Conservation (phyloP, 192 early-diverging fungal genomes). For the Coemansia sp. region DNA sequence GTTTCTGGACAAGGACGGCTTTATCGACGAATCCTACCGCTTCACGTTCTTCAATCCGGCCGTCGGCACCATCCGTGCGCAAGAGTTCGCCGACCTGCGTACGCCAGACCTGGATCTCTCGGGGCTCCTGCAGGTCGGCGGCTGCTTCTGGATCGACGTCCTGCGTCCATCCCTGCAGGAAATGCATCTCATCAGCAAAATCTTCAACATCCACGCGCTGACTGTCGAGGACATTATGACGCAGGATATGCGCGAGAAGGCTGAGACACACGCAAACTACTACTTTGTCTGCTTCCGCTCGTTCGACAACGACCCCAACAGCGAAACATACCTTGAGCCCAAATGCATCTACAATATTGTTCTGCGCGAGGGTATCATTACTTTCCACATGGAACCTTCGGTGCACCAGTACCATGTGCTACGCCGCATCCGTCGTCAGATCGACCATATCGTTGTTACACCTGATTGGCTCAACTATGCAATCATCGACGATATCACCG, state of each 20-base stretch:
- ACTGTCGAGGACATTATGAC: conserved; percentile 90
- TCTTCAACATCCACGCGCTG: conserved; percentile 76
- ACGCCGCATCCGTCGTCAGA: conserved; percentile 78
- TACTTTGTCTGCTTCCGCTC: conserved; percentile 88
- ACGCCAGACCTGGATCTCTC: conserved; percentile 46
- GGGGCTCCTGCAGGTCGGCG: conserved; percentile 32
- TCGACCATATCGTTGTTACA: conserved; percentile 80
- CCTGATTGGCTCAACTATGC: conserved; percentile 98
- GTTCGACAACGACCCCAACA: conserved; percentile 66
- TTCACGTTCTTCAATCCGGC: conserved; percentile 69
- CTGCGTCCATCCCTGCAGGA: conserved; percentile 61
- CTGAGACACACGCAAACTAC: conserved; percentile 70
- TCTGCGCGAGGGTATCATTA: conserved; percentile 66
- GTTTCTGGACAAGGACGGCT: conserved; percentile 52
- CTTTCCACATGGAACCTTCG: conserved; percentile 81
- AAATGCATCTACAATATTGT: conserved; percentile 66
- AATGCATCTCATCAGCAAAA: conserved; percentile 62
- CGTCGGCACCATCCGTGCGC: conserved; percentile 61
- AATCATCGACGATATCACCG: conserved; percentile 92
- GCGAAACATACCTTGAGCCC: conserved; percentile 63
- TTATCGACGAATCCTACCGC: conserved; percentile 57
- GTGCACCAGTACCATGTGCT: conserved; percentile 84
- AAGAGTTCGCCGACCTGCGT: conserved; percentile 55
- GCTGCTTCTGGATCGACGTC: conserved; percentile 80
- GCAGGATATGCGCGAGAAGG: conserved; percentile 92